phyloP scores from a whole-genome alignment of 225 moss, liverwort and hornwort species.

The Antitrichia curtipendula region DNA sequence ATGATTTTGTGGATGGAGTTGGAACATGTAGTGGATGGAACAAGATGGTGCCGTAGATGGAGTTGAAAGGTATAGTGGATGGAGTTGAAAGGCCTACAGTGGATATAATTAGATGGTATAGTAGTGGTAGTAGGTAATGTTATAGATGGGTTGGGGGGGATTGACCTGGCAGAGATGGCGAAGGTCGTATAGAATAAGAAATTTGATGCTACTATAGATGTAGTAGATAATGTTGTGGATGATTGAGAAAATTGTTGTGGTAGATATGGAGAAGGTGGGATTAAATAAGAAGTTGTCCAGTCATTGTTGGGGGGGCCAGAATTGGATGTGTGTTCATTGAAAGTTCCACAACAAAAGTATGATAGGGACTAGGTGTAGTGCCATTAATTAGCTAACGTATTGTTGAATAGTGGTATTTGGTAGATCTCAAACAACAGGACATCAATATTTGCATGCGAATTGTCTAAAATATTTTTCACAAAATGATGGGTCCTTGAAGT shows the following conservation, averaged over 20 bases:
- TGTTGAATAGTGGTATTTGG: rapidly evolving
- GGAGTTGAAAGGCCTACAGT: not conserved
- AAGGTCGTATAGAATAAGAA: not conserved
- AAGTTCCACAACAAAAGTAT: not conserved
- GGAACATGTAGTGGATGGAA: too few species aligned
- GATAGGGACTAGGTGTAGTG: rapidly evolving
- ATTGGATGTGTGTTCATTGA: rapidly evolving
- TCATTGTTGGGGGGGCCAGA: rapidly evolving
- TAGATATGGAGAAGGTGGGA: rapidly evolving
- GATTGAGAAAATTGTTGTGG: not conserved
- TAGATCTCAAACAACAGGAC: not conserved
- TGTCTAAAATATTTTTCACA: not conserved
- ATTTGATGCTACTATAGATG: rapidly evolving
- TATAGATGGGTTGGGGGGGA: not conserved
- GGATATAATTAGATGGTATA: rapidly evolving
- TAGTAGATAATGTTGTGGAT: not conserved
- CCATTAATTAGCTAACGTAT: too few species aligned
- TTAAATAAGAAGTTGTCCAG: rapidly evolving
- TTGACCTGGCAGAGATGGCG: rapidly evolving
- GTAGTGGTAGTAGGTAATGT: too few species aligned
- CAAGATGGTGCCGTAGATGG: rapidly evolving
- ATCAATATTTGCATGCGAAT: not conserved
- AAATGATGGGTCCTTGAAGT: too few species aligned
- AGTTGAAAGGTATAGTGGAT: not conserved
- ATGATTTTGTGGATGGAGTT: not conserved